These are phyloP conservation scores for Neofusicoccum parvum DNA, from an alignment of 2,329 filamentous ascomycete species.

Conservation along the genomic window DNA sequence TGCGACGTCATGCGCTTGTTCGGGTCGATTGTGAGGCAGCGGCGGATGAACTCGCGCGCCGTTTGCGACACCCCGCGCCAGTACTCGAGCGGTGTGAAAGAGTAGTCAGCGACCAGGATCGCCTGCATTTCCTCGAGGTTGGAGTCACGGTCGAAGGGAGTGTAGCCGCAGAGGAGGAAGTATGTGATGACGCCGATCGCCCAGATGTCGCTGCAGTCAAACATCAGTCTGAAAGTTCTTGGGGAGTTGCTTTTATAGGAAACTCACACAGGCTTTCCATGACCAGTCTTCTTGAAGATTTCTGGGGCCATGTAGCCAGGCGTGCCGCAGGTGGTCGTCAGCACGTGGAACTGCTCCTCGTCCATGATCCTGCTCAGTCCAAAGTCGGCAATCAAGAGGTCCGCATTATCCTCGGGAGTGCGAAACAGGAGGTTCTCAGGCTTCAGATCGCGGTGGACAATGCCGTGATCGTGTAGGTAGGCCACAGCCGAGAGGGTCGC, in stretches of 20 bases:
- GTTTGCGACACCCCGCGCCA: slow-evolving; percentile 87
- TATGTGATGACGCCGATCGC: slow-evolving; percentile 98
- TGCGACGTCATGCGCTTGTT: slow-evolving; percentile 87
- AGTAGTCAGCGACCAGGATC: slow-evolving; percentile 94
- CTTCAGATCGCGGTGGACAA: slow-evolving; percentile 96
- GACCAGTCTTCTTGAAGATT: slow-evolving; percentile 98
- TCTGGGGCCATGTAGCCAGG: slow-evolving; percentile 99
- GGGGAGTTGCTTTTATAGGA: neutral
- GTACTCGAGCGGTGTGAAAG: slow-evolving; percentile 91
- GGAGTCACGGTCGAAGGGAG: slow-evolving; percentile 93
- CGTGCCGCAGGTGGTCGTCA: slow-evolving; percentile 96
- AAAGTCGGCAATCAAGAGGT: slow-evolving; percentile 96
- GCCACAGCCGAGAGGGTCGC: slow-evolving; percentile 96
- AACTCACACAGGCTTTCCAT: slow-evolving; percentile 86
- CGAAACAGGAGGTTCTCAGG: slow-evolving; percentile 96
- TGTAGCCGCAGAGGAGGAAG: slow-evolving; percentile 97
- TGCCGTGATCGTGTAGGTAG: slow-evolving; percentile 97
- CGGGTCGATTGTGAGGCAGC: slow-evolving; percentile 89
- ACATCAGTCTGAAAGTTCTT: neutral
- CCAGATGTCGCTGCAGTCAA: slow-evolving; percentile 74
- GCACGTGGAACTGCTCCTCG: slow-evolving; percentile 95
- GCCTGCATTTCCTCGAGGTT: slow-evolving; percentile 99
- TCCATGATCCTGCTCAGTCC: slow-evolving; percentile 97
- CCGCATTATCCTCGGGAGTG: slow-evolving; percentile 96
- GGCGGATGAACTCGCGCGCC: slow-evolving; percentile 86